phyloP scores from a whole-genome alignment of 805 yeast genomes.

The Barnettozyma siamensis region DNA sequence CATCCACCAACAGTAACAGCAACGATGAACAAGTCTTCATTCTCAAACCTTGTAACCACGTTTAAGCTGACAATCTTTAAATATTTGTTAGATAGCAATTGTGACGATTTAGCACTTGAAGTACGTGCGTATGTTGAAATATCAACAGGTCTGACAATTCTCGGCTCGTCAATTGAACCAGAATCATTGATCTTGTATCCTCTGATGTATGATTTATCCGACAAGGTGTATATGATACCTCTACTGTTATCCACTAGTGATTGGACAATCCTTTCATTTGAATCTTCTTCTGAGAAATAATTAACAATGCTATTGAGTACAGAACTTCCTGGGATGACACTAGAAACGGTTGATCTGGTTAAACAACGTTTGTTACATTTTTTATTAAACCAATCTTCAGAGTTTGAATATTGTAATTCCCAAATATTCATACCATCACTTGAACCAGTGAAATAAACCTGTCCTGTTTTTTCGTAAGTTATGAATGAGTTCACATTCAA shows the following conservation, averaged over 20 bases:
- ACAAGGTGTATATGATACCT: conserved; percentile 71
- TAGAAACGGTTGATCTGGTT: conserved; percentile 58
- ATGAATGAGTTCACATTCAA: conserved; percentile 60
- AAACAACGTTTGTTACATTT: conserved; percentile 79
- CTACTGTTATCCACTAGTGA: conserved; percentile 73
- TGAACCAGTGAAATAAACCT: conserved; percentile 79
- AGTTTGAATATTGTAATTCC: conserved; percentile 78
- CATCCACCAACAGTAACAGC: conserved; percentile 84
- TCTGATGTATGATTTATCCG: conserved; percentile 75
- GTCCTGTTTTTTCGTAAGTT: conserved; percentile 58
- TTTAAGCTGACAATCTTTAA: conserved; percentile 59
- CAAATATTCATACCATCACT: conserved; percentile 76
- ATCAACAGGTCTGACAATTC: conserved; percentile 31
- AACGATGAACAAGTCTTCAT: conserved; percentile 62
- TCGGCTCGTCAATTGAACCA: conserved; percentile 37
- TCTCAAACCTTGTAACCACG: conserved; percentile 58
- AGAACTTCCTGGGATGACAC: conserved; percentile 39
- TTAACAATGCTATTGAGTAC: conserved; percentile 31
- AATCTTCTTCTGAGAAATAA: conserved; percentile 23
- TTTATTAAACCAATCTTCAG: conserved; percentile 82
- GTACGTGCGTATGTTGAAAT: conserved; percentile 36
- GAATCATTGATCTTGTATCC: conserved; percentile 56
- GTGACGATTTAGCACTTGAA: conserved; percentile 43
- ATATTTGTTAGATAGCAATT: conserved; percentile 48
- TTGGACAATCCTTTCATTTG: conserved; percentile 56